These are phyloP conservation scores for Salix arbutifolia DNA, from an alignment of 345 rosid species.

Conservation along the genomic window DNA sequence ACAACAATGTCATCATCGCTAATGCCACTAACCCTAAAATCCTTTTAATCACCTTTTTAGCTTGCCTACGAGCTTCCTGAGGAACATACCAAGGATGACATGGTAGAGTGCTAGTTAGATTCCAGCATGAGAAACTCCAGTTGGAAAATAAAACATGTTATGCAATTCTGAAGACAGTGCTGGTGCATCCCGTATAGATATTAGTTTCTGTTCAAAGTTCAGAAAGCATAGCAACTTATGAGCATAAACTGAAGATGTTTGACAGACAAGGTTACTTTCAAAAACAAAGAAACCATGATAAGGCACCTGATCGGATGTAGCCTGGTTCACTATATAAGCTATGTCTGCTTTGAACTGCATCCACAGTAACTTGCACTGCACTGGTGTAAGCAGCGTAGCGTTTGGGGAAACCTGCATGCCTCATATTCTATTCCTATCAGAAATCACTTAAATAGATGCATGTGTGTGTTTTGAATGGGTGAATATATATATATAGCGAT, in stretches of 20 bases:
- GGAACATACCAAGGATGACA: conserved; percentile 7
- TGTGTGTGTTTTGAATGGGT: background rate
- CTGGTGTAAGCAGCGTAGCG: conserved; percentile 29
- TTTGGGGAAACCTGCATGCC: conserved; percentile 46
- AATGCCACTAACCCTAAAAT: background rate
- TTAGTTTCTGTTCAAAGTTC: background rate
- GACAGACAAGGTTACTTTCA: background rate
- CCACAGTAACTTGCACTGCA: conserved; percentile 28
- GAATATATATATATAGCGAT: background rate
- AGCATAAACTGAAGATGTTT: background rate
- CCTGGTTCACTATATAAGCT: conserved; percentile 35
- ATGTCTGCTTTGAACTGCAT: conserved; percentile 31
- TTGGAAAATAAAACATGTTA: background rate
- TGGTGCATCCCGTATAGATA: background rate
- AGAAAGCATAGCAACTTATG: background rate
- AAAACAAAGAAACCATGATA: background rate
- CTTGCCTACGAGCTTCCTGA: conserved; percentile 68
- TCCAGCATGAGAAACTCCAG: background rate
- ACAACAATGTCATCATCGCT: conserved; percentile 18
- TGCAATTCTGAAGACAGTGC: background rate
- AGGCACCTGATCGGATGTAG: conserved; percentile 63
- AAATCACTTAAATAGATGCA: background rate
- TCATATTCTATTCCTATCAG: conserved; percentile 6
- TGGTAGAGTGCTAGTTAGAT: background rate
- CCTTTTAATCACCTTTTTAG: conserved; percentile 51